Percentiles rank a stretch among this genome's conserved stretches.
phyloP scores from a whole-genome alignment of 257 asterid species.

The Salvia splendens region DNA sequence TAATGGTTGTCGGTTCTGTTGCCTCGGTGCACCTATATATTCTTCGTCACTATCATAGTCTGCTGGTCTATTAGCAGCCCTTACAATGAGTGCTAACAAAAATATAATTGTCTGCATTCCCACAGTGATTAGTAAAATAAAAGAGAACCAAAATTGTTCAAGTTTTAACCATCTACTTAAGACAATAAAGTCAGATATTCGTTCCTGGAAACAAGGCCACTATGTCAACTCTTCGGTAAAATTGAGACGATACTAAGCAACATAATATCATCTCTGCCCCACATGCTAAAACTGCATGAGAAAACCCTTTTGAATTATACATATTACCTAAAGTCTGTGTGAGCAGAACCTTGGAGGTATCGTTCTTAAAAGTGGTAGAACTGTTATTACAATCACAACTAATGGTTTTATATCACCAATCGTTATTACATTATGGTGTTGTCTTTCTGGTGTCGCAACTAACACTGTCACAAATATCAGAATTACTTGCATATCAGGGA shows the following conservation, averaged over 20 bases:
- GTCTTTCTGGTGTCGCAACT: neutral
- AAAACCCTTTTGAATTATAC: neutral
- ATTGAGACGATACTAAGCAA: constrained; percentile 20
- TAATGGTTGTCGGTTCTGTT: constrained; percentile 85
- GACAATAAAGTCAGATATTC: neutral
- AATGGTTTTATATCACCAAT: neutral
- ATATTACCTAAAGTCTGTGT: neutral
- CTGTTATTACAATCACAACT: neutral
- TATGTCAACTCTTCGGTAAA: neutral
- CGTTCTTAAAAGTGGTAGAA: neutral
- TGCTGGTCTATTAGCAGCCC: constrained; percentile 87
- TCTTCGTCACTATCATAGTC: constrained; percentile 98
- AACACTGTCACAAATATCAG: neutral
- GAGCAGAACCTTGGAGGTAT: neutral
- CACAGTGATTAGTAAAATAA: constrained; percentile 14
- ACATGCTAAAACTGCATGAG: constrained; percentile 15
- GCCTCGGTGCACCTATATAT: constrained; percentile 74
- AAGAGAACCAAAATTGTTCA: neutral
- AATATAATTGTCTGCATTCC: constrained; percentile 81
- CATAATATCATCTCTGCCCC: constrained; percentile 6
- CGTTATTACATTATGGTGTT: constrained; percentile 18
- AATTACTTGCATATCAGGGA: neutral
- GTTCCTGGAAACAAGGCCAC: constrained; percentile 17
- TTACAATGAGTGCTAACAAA: constrained; percentile 82
- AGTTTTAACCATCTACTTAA: neutral